Base-by-base conservation (phyloP, 768 basidiomycete genomes). In the Mycena haematopus region DNA sequence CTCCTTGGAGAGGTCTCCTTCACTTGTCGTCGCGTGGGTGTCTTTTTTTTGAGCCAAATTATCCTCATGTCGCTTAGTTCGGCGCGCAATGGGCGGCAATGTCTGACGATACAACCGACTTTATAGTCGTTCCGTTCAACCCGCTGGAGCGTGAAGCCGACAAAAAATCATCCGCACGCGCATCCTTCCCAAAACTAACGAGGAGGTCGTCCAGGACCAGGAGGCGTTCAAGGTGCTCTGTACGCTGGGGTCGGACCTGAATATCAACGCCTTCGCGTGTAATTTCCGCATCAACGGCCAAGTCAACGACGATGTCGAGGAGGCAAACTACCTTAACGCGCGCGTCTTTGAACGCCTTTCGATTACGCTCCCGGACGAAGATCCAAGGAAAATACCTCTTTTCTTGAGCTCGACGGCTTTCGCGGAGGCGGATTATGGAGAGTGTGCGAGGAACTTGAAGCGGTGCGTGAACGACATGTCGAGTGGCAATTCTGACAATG, bases 231-330 rank as follows among this genome's bases (percentile, higher is more conserved):
- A 69, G 1, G 53, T 69, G 24, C 47, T 78, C 45, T 44, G 60
- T 14, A 58, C 66, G 10, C 40, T 78, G 2, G 80, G 77, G 3
- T 76, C 76, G 8, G 82, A 82, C 62, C 71, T 82, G 56, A 74
- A 69, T 49, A 80, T 84, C 71, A 81, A 82, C 58, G 72, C 76
- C 3, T 83, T 82, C 54, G 74, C 76, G 1, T 75, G 75, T 71
- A 82, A 82, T 70, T 81, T 82, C 72, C 67, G 72, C 13, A 58
- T 75, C 47, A 67, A 74, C 44, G 77, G 75, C 31, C 55, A 59
- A 24, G 38, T 71, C 44, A 82, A 79, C 70, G 64, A 67, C 22
- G 78, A 79, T 66, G 68, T 82, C 58, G 72, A 62, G 27, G 78
- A 80, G 58, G 80, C 82, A 8, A 82, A 81, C 55, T 68, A 71